These are phyloP conservation scores for Penicillium paneum DNA, from an alignment of 2,329 filamentous ascomycete species.

Conservation along the genomic window DNA sequence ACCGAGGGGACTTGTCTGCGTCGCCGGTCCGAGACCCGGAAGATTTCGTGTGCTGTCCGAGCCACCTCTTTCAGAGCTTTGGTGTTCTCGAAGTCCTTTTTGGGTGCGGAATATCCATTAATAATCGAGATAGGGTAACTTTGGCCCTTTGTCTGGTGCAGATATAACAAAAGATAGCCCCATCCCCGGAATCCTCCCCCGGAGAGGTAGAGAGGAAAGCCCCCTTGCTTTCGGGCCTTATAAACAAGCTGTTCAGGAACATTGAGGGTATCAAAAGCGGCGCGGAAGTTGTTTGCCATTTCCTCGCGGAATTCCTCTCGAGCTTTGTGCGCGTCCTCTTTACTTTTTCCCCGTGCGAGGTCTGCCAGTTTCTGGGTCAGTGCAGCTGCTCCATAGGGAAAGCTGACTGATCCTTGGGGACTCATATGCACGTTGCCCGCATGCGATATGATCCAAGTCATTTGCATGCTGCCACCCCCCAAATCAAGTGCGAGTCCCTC, in stretches of 20 bases:
- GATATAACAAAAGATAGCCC: slow-evolving; percentile 79
- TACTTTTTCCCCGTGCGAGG: slow-evolving; percentile 36
- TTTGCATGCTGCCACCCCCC: slow-evolving; percentile 66
- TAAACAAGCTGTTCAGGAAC: slow-evolving; percentile 55
- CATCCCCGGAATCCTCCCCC: slow-evolving; percentile 87
- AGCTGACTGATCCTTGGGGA: slow-evolving; percentile 57
- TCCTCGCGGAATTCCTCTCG: slow-evolving; percentile 34
- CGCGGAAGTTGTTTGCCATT: slow-evolving; percentile 56
- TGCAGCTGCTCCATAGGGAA: slow-evolving; percentile 67
- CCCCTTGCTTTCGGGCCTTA: slow-evolving; percentile 44
- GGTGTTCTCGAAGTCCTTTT: slow-evolving; percentile 31
- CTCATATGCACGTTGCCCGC: slow-evolving; percentile 52
- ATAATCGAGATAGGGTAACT: slow-evolving; percentile 80
- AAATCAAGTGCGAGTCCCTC: slow-evolving; percentile 79
- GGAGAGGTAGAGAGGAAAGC: slow-evolving; percentile 73
- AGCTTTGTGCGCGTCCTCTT: slow-evolving; percentile 42
- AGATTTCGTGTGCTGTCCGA: slow-evolving; percentile 42
- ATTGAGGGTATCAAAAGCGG: slow-evolving; percentile 57
- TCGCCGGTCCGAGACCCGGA: slow-evolving; percentile 74
- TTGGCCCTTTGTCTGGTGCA: slow-evolving; percentile 57
- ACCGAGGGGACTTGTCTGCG: slow-evolving; percentile 80
- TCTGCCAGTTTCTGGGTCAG: slow-evolving; percentile 55
- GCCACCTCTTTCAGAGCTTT: slow-evolving; percentile 27
- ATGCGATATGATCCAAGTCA: slow-evolving; percentile 62
- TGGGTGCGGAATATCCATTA: slow-evolving; percentile 66